These are phyloP conservation scores for Entomortierella lignicola DNA, from an alignment of 192 early-diverging fungal genomes.

Conservation along the genomic window DNA sequence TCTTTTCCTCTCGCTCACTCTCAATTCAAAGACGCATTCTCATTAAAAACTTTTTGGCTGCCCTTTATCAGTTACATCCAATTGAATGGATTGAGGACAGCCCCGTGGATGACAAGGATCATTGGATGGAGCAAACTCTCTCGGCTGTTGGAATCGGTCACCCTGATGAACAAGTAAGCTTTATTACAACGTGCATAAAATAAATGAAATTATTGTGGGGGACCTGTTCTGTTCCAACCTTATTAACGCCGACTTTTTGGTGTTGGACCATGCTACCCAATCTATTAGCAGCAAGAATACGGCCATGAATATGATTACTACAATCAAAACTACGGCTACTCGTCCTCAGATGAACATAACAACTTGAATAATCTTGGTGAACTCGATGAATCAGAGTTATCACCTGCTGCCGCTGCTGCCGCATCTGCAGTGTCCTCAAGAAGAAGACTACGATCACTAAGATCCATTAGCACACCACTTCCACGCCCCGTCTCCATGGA, in stretches of 20 bases:
- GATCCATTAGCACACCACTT: slow-evolving; percentile 26
- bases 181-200: no score
- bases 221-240: neutral
- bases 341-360: neutral
- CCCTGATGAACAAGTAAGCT: no score
- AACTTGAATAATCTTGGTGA: neutral
- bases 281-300: neutral
- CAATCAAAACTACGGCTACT: neutral
- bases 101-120: slow-evolving; percentile 23
- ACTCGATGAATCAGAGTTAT: slow-evolving; percentile 5
- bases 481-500: slow-evolving; percentile 40
- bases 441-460: slow-evolving; percentile 15
- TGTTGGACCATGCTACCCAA: no score
- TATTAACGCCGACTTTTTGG: neutral
- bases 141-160: slow-evolving; percentile 35
- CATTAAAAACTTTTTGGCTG: slow-evolving; percentile 44
- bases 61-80: slow-evolving; percentile 38
- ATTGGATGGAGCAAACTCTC: slow-evolving; percentile 51
- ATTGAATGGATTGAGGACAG: slow-evolving; percentile 31
- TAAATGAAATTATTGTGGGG: no score
- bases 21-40: slow-evolving; percentile 40
- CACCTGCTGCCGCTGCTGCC: slow-evolving; percentile 15
- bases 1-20: slow-evolving; percentile 26
- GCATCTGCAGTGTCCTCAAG: slow-evolving; percentile 23
- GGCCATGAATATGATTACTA: slow-evolving; percentile 1